Evolutionary conservation across 108 stramenopile species (phyloP).

Genomic region (Cyclotella distinguenda): DNA sequence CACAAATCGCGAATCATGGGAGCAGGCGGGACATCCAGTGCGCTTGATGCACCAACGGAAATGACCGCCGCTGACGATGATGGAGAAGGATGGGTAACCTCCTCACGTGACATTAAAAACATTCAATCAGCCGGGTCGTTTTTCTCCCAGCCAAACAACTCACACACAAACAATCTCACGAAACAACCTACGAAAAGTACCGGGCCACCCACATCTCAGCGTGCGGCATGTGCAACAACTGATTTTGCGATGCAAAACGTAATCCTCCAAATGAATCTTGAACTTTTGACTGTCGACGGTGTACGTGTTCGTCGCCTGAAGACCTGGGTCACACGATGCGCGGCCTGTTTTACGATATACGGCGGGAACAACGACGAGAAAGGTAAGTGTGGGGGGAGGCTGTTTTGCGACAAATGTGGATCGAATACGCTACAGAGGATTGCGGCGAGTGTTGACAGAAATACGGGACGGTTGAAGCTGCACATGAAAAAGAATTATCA

Average conservation of each 20-base stretch:
- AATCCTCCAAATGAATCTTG: slow-evolving; percentile 94
- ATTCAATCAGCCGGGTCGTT: slow-evolving; percentile 60
- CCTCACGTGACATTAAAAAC: slow-evolving; percentile 56
- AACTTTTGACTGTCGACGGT: slow-evolving; percentile 87
- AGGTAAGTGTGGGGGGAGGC: slow-evolving; percentile 42
- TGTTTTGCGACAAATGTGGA: slow-evolving; percentile 96
- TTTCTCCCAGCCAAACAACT: slow-evolving; percentile 8
- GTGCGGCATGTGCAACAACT: slow-evolving; percentile 94
- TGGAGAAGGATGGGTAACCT: slow-evolving; percentile 90
- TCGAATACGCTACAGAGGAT: slow-evolving; percentile 84
- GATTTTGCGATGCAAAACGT: slow-evolving; percentile 99
- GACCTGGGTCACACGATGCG: slow-evolving; percentile 95
- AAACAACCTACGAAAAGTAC: slow-evolving; percentile 12
- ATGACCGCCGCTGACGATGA: slow-evolving; percentile 81
- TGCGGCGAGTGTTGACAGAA: slow-evolving; percentile 85
- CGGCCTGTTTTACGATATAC: slow-evolving; percentile 90
- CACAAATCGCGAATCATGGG: slow-evolving; percentile 65
- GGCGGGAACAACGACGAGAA: slow-evolving; percentile 51
- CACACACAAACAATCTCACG: slow-evolving; percentile 1
- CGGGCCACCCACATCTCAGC: slow-evolving; percentile 53
- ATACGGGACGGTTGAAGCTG: slow-evolving; percentile 82
- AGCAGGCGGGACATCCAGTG: slow-evolving; percentile 31
- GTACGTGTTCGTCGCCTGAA: slow-evolving; percentile 79
- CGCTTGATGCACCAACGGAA: slow-evolving; percentile 48
- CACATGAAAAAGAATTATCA: slow-evolving; percentile 84